These are phyloP conservation scores for Fistulina hepatica DNA, from an alignment of 1,284 basidiomycete genomes.

Conservation along the genomic window DNA sequence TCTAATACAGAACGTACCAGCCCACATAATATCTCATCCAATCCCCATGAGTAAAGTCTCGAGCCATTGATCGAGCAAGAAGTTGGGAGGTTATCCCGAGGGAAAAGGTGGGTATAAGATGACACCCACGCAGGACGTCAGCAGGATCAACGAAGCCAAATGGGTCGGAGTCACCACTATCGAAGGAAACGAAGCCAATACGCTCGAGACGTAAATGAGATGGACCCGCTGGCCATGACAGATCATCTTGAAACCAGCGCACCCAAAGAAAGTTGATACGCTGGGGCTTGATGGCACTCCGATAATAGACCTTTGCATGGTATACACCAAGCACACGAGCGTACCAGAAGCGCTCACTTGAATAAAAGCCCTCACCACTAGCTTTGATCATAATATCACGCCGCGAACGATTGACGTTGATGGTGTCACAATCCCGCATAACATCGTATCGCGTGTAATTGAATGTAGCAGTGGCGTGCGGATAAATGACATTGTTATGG, in stretches of 20 bases:
- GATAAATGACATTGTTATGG: constrained; percentile 2
- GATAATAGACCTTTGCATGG: constrained; percentile 4
- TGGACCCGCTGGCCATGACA: constrained; percentile 3
- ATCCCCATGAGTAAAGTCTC: constrained; percentile 3
- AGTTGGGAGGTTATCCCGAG: constrained; percentile 1
- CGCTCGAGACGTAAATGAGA: constrained; percentile 3
- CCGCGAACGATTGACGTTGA: neutral
- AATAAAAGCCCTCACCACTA: neutral
- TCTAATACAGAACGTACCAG: neutral
- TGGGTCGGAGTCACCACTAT: constrained; percentile 1
- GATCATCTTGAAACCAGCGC: constrained; percentile 5
- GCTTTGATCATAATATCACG: too few species aligned
- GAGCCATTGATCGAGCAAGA: neutral
- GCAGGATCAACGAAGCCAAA: constrained; percentile 9
- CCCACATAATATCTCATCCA: constrained; percentile 10
- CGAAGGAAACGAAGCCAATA: constrained; percentile 5
- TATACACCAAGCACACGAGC: constrained; percentile 7
- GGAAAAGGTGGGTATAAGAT: constrained; percentile 8
- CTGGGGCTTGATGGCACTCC: neutral
- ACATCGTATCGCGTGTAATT: constrained; percentile 7
- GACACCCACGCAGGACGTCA: constrained; percentile 6
- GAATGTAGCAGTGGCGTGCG: constrained; percentile 3
- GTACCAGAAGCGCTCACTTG: constrained; percentile 5
- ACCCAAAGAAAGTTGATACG: constrained; percentile 5
- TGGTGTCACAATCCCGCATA: constrained; percentile 1